These are phyloP conservation scores for Jatropha podagrica DNA, from an alignment of 441 rosid genomes.

Conservation along the genomic window DNA sequence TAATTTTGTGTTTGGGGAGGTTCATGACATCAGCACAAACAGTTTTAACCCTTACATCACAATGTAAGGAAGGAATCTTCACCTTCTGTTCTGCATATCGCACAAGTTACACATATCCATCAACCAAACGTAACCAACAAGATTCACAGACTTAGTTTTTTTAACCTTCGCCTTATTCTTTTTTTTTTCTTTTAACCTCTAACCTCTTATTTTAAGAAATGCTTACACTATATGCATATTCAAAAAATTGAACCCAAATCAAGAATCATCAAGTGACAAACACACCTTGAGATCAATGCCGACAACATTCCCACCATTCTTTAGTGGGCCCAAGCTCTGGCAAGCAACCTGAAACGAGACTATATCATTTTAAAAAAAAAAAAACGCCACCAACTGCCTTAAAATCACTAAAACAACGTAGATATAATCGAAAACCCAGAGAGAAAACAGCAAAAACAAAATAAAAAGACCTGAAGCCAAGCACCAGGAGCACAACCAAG, in stretches of 20 bases:
- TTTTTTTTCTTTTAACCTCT: not conserved
- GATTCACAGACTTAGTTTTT: not conserved
- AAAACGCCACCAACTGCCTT: not conserved
- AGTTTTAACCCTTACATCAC: constrained; percentile 82
- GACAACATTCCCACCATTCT: constrained; percentile 77
- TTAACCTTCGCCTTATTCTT: too few species aligned
- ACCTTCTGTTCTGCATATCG: constrained; percentile 82
- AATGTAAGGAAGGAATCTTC: constrained; percentile 76
- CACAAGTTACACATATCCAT: constrained; percentile 29
- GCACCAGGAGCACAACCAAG: constrained; percentile 99
- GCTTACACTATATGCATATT: not conserved
- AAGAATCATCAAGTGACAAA: constrained; percentile 15
- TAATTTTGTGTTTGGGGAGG: constrained; percentile 51
- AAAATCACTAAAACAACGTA: not conserved
- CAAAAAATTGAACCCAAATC: not conserved
- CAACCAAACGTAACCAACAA: constrained; percentile 4
- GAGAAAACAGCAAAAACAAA: not conserved
- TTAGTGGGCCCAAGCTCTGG: constrained; percentile 77
- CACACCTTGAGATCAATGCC: constrained; percentile 91
- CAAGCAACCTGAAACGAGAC: constrained; percentile 72
- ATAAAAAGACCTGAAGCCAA: constrained; percentile 79
- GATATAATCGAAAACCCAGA: not conserved
- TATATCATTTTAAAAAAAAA: not conserved
- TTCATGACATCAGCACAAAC: constrained; percentile 75
- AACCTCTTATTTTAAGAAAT: not conserved